phyloP scores from a whole-genome alignment of 495 filamentous ascomycete species.

The Entonaema liquescens region DNA sequence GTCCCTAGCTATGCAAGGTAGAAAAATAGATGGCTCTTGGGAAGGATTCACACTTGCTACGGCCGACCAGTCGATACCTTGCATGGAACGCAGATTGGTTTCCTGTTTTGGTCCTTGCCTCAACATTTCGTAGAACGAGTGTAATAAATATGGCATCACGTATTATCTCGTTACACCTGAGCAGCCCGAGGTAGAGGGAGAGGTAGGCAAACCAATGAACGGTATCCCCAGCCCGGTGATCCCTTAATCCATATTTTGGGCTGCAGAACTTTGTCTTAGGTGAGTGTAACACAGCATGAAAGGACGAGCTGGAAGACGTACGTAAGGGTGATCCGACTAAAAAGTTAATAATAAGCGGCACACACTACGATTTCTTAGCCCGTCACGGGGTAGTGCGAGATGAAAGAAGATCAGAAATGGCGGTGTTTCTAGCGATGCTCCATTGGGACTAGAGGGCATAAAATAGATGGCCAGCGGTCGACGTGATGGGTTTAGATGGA shows the following conservation, averaged over 20 bases:
- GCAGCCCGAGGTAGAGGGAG: slow-evolving; percentile 17
- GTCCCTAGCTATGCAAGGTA: slow-evolving; percentile 19
- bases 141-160: slow-evolving; percentile 20
- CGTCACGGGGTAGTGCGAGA: slow-evolving; percentile 23
- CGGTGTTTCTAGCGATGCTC: slow-evolving; percentile 22
- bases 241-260: slow-evolving; percentile 39
- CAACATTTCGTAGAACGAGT: slow-evolving; percentile 17
- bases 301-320: slow-evolving; percentile 8
- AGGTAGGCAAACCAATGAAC: slow-evolving; percentile 20
- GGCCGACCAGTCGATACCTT: slow-evolving; percentile 23
- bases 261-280: slow-evolving; percentile 41
- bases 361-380: slow-evolving; percentile 2
- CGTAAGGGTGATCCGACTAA: slow-evolving; percentile 22
- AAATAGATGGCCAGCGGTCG: slow-evolving; percentile 6
- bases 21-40: slow-evolving; percentile 7
- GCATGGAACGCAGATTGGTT: slow-evolving; percentile 12
- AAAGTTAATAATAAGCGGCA: slow-evolving; percentile 24
- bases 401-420: slow-evolving; percentile 27
- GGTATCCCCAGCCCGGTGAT: slow-evolving; percentile 24
- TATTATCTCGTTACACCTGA: slow-evolving; percentile 25
- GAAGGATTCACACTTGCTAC: slow-evolving; percentile 28
- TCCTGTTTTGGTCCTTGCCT: slow-evolving; percentile 11
- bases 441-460: slow-evolving; percentile 16
- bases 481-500: slow-evolving; percentile 22
- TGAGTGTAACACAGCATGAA: slow-evolving; percentile 36